A percentile compares a stretch with the other conserved stretches of the same genome.
Evolutionary conservation across 2,329 filamentous ascomycete species (phyloP).

Genomic region (Chaetothyriales sp.): DNA sequence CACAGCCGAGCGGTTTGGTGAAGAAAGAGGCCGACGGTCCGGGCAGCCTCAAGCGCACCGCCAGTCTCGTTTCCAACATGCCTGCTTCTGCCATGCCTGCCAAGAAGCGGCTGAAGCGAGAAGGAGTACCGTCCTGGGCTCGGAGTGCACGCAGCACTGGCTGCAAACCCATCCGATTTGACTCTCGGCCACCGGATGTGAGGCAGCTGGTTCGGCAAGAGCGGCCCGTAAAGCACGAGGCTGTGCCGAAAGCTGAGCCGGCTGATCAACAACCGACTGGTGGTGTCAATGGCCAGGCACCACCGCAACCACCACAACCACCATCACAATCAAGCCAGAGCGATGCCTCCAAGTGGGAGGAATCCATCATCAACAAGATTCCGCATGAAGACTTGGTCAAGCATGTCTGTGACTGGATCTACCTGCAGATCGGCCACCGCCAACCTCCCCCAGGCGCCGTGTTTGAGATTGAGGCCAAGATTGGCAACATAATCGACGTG

Average conservation of each 20-base stretch:
- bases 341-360: constrained; percentile 28
- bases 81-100: constrained; percentile 24
- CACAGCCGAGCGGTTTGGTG: constrained; percentile 6
- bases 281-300: constrained; percentile 18
- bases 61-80: constrained; percentile 12
- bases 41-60: constrained; percentile 12
- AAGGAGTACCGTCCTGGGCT: constrained; percentile 39
- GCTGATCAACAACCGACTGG: constrained; percentile 8
- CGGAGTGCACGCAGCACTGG: constrained; percentile 25
- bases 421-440: constrained; percentile 43
- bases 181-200: constrained; percentile 3
- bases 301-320: constrained; percentile 8
- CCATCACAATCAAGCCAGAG: constrained; percentile 12
- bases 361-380: constrained; percentile 51
- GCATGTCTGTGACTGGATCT: constrained; percentile 67
- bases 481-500: constrained; percentile 63
- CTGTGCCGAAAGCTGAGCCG: constrained; percentile 15
- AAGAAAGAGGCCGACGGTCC: neutral
- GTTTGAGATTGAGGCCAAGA: constrained; percentile 87
- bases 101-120: constrained; percentile 36
- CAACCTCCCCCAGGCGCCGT: constrained; percentile 43
- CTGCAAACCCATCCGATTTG: constrained; percentile 15
- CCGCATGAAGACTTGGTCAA: constrained; percentile 63
- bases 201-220: constrained; percentile 1
- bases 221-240: constrained; percentile 10